phyloP scores from a whole-genome alignment of 129 eudicot genomes.

The Ambrosia artemisiifolia region DNA sequence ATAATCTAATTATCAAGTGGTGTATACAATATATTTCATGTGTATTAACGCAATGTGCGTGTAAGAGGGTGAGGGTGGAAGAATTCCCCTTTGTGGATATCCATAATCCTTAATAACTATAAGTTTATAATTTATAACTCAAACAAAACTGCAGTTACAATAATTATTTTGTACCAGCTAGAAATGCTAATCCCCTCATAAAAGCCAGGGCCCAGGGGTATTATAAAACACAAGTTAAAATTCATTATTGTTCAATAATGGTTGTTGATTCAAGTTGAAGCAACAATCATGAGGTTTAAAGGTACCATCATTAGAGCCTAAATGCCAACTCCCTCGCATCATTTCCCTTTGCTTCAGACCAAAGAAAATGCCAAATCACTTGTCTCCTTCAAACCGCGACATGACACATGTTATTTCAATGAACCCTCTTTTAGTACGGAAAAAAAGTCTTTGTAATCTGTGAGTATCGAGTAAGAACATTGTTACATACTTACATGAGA shows the following conservation, averaged over 20 bases:
- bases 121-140: background rate
- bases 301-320: slow-evolving; percentile 15
- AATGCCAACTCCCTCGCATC: slow-evolving; percentile 14
- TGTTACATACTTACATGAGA: background rate
- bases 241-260: slow-evolving; percentile 15
- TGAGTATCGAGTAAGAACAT: background rate
- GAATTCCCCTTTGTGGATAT: background rate
- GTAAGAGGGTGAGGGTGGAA: too few species aligned
- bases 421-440: background rate
- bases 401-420: background rate
- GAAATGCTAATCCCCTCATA: slow-evolving; percentile 6
- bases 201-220: background rate
- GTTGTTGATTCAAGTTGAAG: background rate
- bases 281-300: slow-evolving; percentile 22
- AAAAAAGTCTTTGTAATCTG: background rate
- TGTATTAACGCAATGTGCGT: too few species aligned
- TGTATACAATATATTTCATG: too few species aligned
- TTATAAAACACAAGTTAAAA: slow-evolving; percentile 5
- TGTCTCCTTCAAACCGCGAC: slow-evolving; percentile 7
- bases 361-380: slow-evolving; percentile 15
- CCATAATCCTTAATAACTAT: background rate
- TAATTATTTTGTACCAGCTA: background rate
- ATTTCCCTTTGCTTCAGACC: slow-evolving; percentile 18
- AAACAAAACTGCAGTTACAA: background rate
- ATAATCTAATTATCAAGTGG: too few species aligned